Percentiles rank a stretch among this genome's conserved stretches.
These are phyloP conservation scores for Candida ulmi DNA, from an alignment of 805 yeast species.

Conservation along the genomic window DNA sequence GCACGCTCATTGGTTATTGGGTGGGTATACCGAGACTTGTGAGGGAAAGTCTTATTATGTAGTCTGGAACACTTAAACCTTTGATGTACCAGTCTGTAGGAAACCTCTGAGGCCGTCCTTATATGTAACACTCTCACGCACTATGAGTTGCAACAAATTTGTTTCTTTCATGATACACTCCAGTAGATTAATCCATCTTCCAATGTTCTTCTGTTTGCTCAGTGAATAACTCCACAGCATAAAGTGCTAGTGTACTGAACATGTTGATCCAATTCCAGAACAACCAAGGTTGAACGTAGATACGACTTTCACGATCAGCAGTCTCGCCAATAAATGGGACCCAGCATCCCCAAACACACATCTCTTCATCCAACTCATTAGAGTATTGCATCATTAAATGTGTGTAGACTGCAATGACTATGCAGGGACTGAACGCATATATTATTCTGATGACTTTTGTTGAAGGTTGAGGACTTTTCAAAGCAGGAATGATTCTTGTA, in stretches of 20 bases:
- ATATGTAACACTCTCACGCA: too few relatives aligned
- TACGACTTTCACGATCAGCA: slow-evolving; percentile 9
- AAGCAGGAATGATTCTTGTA: slow-evolving; percentile 84
- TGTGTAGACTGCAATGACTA: slow-evolving; percentile 91
- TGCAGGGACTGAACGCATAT: slow-evolving; percentile 89
- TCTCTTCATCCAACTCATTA: slow-evolving; percentile 62
- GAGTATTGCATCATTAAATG: slow-evolving; percentile 80
- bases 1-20: too few relatives aligned
- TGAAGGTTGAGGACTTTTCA: slow-evolving; percentile 34
- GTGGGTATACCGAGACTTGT: too few relatives aligned
- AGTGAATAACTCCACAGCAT: slow-evolving; percentile 65
- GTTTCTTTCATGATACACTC: too few relatives aligned
- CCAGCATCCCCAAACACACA: slow-evolving; percentile 57
- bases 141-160: too few relatives aligned
- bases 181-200: slow-evolving; percentile 21
- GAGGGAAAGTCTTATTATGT: too few relatives aligned
- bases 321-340: slow-evolving; percentile 4
- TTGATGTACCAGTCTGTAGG: too few relatives aligned
- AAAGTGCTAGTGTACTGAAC: slow-evolving; percentile 70
- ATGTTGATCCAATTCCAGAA: slow-evolving; percentile 98
- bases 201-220: slow-evolving; percentile 21
- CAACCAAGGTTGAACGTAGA: slow-evolving; percentile 70
- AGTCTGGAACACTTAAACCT: too few relatives aligned
- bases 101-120: too few relatives aligned
- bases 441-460: slow-evolving; percentile 43